Percentiles rank a stretch among this genome's conserved stretches.
These are phyloP conservation scores for Citrus mangshanensis DNA, from an alignment of 345 rosid genomes.

Conservation along the genomic window DNA sequence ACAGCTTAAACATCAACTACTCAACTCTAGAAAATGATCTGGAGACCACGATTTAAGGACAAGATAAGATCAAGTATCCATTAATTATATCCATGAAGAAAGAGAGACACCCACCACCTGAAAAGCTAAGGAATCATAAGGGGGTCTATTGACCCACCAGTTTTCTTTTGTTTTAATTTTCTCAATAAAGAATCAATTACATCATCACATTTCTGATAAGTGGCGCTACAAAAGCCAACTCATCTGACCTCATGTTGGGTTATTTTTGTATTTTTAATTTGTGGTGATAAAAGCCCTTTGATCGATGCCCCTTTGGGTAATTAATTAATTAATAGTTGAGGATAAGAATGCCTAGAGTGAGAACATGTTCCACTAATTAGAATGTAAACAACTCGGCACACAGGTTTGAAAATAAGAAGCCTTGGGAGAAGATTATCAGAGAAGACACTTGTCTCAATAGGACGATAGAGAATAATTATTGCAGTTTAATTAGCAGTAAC, in stretches of 20 bases:
- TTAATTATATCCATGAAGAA: background rate
- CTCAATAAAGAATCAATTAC: background rate
- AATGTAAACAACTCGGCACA: background rate
- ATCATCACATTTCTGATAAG: conserved; percentile 3
- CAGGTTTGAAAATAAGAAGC: background rate
- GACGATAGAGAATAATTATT: background rate
- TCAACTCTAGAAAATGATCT: conserved; percentile 12
- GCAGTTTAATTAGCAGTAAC: no score
- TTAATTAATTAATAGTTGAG: conserved; percentile 9
- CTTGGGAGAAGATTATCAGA: background rate
- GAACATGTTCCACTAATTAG: background rate
- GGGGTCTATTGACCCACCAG: conserved; percentile 7
- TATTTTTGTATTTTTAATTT: background rate
- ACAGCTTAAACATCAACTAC: conserved; percentile 26
- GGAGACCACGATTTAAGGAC: conserved; percentile 11
- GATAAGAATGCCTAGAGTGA: conserved; percentile 24
- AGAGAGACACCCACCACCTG: background rate
- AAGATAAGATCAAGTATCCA: conserved; percentile 27
- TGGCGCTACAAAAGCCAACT: conserved; percentile 24
- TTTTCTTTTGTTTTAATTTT: background rate
- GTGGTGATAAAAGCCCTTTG: background rate
- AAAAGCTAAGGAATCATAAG: conserved; percentile 20
- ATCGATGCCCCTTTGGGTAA: background rate
- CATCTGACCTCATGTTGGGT: conserved; percentile 10
- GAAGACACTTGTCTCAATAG: background rate